These are phyloP conservation scores for Exidia glandulosa DNA, from an alignment of 768 basidiomycete species.

Conservation along the genomic window DNA sequence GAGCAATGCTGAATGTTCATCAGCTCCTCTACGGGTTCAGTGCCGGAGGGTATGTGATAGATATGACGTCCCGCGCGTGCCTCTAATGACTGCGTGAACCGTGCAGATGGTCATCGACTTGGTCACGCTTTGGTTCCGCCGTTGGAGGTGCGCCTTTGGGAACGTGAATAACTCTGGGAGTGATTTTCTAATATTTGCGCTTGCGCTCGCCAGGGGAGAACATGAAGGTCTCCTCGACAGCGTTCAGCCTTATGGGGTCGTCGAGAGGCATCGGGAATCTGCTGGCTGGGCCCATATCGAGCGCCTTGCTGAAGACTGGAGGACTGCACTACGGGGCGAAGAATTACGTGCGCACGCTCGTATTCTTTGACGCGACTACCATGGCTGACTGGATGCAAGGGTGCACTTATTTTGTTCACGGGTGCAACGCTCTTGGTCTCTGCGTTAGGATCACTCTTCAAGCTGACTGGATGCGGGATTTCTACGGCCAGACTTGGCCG, in stretches of 20 bases:
- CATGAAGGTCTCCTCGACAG: background rate
- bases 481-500: background rate
- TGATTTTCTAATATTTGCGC: no score
- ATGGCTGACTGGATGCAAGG: background rate
- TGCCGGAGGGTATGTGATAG: background rate
- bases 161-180: no score
- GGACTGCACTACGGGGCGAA: background rate
- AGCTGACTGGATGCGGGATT: background rate
- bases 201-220: background rate
- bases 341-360: background rate
- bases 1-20: background rate
- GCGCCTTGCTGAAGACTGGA: background rate
- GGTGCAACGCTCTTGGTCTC: background rate
- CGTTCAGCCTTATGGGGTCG: background rate
- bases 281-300: background rate
- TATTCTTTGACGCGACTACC: background rate
- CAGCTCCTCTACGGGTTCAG: background rate
- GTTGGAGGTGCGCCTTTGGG: background rate
- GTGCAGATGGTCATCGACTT: background rate
- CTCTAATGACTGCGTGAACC: background rate
- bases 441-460: background rate
- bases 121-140: background rate
- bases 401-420: background rate
- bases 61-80: background rate
- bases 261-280: background rate